Evolutionary conservation across 805 yeast genomes (phyloP), one percentile per base, ranked within the genome.

Genomic region (Henningerozyma blattae): DNA sequence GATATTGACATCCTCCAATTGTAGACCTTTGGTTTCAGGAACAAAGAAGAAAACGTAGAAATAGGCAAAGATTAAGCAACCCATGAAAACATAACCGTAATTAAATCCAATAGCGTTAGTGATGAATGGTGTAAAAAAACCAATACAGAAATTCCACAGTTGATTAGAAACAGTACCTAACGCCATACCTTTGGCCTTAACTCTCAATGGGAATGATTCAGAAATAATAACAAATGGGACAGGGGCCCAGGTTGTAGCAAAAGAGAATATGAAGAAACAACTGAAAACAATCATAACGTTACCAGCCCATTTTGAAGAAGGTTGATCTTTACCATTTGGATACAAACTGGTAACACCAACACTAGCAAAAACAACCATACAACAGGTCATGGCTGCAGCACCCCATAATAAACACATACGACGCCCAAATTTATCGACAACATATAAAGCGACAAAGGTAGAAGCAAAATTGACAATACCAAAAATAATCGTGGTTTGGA

Each of bases 201-300:
- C 70, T 66, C 86, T 72, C 49, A 77, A 65, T 58, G 87, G 87
- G 59, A 72, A 78, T 27, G 75, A 66, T 59, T 79, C 86, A 27
- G 85, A 72, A 27, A 75, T 68, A 46, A 77, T 73, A 36, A 75
- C 76, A 59, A 65, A 78, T 32, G 72, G 75, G 48, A 72, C 70
- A 50, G 84, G 82, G 43, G 83, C 86, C 86, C 86, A 79, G 16
- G 84, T 73, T 32, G 77, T 70, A 24, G 86, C 86, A 50, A 78
- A 79, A 65, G 68, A 76, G 70, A 77, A 77, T 40, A 79, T 75
- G 64, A 65, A 79, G 51, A 79, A 62, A 64, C 84, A 76, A 15
- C 85, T 68, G 45, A 79, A 67, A 58, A 75, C 73, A 56, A 78
- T 76, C 84, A 78, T 75, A 38, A 74, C 78, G 52, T 73, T 59